phyloP scores from a whole-genome alignment of 495 filamentous ascomycete species.

The Xylaria acuta region DNA sequence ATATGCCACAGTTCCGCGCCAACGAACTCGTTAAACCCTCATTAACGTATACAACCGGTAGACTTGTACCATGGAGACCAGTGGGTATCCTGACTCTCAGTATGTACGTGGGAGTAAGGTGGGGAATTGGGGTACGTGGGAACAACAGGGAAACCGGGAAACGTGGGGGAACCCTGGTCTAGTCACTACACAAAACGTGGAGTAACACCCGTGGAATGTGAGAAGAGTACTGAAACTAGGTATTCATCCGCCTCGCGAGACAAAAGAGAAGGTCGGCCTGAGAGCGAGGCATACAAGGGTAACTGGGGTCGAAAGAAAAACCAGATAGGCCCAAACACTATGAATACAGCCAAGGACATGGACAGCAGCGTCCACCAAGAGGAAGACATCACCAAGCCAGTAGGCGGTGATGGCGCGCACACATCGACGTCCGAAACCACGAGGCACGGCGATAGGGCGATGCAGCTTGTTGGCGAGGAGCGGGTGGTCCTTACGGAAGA shows the following conservation, averaged over 20 bases:
- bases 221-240: conserved; percentile 2
- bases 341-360: conserved; percentile 20
- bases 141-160: background rate
- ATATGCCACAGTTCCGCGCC: background rate
- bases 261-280: background rate
- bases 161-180: conserved; percentile 3
- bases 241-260: background rate
- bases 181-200: background rate
- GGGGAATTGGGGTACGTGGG: background rate
- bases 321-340: background rate
- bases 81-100: background rate
- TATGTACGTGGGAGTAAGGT: background rate
- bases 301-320: background rate
- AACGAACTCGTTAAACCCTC: background rate
- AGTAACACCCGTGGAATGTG: background rate
- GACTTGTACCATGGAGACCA: background rate
- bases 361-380: conserved; percentile 15
- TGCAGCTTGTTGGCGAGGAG: conserved; percentile 25
- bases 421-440: background rate
- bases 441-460: conserved; percentile 19
- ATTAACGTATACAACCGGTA: background rate
- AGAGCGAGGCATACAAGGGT: background rate
- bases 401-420: background rate
- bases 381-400: conserved; percentile 1
- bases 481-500: conserved; percentile 56